Evolutionary conservation across 305 asterid species (phyloP).

Genomic region (Fraxinus paxiana): DNA sequence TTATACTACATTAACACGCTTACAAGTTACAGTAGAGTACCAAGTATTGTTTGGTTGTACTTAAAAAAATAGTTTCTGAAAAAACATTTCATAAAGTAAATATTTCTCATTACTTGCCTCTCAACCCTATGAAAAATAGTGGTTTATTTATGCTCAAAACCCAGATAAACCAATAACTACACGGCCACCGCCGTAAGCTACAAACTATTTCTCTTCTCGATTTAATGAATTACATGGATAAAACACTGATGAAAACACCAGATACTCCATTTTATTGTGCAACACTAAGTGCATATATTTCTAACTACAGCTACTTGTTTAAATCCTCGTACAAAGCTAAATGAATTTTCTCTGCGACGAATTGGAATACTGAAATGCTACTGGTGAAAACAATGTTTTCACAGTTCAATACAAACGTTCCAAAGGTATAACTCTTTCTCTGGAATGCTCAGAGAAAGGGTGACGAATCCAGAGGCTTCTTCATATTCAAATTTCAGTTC

Average conservation of each 20-base stretch:
- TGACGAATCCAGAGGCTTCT: slow-evolving; percentile 53
- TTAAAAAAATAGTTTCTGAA: not conserved
- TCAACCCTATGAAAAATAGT: not conserved
- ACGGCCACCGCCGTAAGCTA: not conserved
- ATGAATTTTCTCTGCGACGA: not conserved
- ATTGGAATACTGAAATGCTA: not conserved
- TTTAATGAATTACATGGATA: not conserved
- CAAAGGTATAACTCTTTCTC: slow-evolving; percentile 54
- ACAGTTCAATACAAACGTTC: slow-evolving; percentile 46
- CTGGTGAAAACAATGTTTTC: slow-evolving; percentile 13
- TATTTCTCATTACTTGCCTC: not conserved
- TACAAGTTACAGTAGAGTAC: not conserved
- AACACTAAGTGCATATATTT: not conserved
- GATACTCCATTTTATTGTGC: not conserved
- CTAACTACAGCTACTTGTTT: not conserved
- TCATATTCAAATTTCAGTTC: slow-evolving; percentile 52
- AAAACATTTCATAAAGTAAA: not conserved
- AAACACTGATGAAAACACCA: not conserved
- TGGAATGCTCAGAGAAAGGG: slow-evolving; percentile 37
- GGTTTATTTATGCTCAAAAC: not conserved
- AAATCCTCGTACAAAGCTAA: not conserved
- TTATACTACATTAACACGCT: not conserved
- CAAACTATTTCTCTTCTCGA: not conserved
- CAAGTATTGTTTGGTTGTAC: not conserved
- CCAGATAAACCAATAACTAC: not conserved